Conservation (phyloP, 2,329 filamentous ascomycete genomes). For the Colletotrichum gigasporum region DNA sequence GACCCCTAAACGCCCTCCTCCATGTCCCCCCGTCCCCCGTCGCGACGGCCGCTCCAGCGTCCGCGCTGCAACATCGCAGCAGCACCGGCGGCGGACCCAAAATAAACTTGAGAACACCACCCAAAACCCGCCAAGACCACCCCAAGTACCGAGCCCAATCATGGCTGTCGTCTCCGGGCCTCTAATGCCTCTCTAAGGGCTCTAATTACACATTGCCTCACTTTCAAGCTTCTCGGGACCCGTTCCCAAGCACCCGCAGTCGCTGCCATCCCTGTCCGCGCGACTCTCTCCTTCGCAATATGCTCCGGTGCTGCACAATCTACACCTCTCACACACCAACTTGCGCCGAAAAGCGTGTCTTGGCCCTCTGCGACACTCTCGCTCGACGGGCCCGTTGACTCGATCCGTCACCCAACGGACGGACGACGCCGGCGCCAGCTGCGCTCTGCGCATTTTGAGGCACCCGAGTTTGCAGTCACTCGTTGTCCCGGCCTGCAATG, state of each 20-base stretch:
- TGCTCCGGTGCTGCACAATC: no score
- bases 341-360: no score
- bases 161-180: neutral
- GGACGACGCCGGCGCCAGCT: neutral
- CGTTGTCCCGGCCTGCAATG: slow-evolving; percentile 6
- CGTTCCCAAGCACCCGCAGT: slow-evolving; percentile 3
- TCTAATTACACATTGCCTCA: slow-evolving; percentile 10
- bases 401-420: neutral
- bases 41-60: neutral
- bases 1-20: no score
- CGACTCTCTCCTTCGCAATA: neutral
- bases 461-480: neutral
- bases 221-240: slow-evolving; percentile 24
- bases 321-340: no score
- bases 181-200: slow-evolving; percentile 9
- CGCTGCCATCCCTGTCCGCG: slow-evolving; percentile 3
- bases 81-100: neutral
- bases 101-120: slow-evolving; percentile 15
- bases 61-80: neutral
- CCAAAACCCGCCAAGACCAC: slow-evolving; percentile 26
- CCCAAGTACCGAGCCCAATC: slow-evolving; percentile 26
- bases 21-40: no score
- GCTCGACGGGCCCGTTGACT: no score
- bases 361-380: no score
- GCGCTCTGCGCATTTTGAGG: neutral